Evolutionary conservation across 768 basidiomycete species (phyloP).

Genomic region (Pleurotus cornucopiae): DNA sequence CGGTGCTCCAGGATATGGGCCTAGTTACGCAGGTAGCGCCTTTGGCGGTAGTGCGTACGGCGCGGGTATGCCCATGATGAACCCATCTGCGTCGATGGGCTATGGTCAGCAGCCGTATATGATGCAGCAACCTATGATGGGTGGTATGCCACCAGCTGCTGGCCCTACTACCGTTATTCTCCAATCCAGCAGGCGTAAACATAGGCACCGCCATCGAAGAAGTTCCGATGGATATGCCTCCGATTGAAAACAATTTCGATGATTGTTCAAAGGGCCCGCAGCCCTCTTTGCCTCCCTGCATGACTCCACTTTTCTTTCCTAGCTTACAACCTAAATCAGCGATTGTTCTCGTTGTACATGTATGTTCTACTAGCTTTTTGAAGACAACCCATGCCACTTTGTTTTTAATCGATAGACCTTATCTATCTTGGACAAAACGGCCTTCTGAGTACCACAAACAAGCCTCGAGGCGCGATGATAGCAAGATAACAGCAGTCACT

Average conservation of each 20-base stretch:
- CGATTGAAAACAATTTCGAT: background rate
- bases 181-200: conserved; percentile 5
- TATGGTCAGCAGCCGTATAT: conserved; percentile 6
- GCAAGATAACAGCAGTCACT: background rate
- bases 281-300: too few species aligned
- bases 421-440: too few species aligned
- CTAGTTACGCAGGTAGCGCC: background rate
- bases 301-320: too few species aligned
- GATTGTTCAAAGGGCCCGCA: too few species aligned
- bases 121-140: conserved; percentile 7
- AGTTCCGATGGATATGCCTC: conserved; percentile 6
- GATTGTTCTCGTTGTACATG: too few species aligned
- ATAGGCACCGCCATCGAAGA: conserved; percentile 7
- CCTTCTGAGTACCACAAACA: too few species aligned
- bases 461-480: conserved; percentile 2
- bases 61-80: conserved; percentile 7
- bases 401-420: too few species aligned
- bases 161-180: conserved; percentile 2
- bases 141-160: background rate
- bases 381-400: too few species aligned
- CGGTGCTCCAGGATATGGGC: conserved; percentile 1
- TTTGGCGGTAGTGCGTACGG: conserved; percentile 8
- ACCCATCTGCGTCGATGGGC: background rate
- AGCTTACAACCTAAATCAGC: too few species aligned
- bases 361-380: too few species aligned